Conservation (phyloP, 331 rosid genomes). For the Phaseolus coccineus region DNA sequence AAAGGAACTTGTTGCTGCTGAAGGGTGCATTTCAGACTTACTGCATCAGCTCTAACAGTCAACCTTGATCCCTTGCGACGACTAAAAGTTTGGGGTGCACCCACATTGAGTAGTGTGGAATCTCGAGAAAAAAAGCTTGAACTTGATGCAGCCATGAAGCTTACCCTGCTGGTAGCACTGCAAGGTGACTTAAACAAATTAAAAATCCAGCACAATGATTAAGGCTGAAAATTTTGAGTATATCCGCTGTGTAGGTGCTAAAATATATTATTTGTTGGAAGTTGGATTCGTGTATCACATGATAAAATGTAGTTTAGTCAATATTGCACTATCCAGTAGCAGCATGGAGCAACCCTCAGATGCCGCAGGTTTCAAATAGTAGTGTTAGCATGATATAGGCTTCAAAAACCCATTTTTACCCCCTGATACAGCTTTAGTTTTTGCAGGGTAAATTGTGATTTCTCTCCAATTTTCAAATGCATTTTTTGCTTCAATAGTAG, state of each 20-base stretch:
- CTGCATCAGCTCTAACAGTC: conserved; percentile 79
- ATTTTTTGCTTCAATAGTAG: background rate
- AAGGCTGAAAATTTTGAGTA: conserved; percentile 18
- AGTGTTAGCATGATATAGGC: background rate
- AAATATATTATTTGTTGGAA: background rate
- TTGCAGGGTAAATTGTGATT: background rate
- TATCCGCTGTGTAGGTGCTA: background rate
- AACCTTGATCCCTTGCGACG: conserved; percentile 65
- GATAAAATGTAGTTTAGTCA: background rate
- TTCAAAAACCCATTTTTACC: background rate
- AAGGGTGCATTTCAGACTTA: conserved; percentile 57
- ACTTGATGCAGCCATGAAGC: conserved; percentile 58
- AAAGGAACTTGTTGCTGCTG: conserved; percentile 24
- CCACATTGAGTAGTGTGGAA: conserved; percentile 54
- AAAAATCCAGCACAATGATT: conserved; percentile 29
- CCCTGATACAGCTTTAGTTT: background rate
- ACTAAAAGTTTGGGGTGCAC: conserved; percentile 53
- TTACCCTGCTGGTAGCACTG: conserved; percentile 63
- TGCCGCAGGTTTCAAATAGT: background rate
- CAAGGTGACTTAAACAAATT: conserved; percentile 43
- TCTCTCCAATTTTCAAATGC: background rate
- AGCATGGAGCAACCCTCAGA: background rate
- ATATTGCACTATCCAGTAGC: background rate
- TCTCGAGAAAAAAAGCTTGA: conserved; percentile 74
- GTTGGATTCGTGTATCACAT: background rate